These are phyloP conservation scores for Rubia occidens DNA, from an alignment of 305 asterid species.

Conservation along the genomic window DNA sequence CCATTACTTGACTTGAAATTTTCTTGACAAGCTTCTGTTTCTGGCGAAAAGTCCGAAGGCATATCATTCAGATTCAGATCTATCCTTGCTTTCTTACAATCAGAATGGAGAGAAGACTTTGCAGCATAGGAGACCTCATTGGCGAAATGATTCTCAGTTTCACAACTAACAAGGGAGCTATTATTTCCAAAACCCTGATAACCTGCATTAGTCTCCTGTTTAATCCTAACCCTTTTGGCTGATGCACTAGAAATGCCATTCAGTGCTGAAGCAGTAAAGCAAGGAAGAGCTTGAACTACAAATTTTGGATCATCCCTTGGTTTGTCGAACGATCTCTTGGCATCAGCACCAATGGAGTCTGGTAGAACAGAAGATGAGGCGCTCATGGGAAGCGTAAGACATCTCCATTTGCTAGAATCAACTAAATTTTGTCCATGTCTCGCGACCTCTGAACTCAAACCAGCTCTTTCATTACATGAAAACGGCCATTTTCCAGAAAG, in stretches of 20 bases:
- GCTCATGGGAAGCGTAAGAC: constrained; percentile 4
- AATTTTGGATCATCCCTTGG: constrained; percentile 12
- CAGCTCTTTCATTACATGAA: constrained; percentile 15
- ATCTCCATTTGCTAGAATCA: not conserved
- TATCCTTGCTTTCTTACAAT: constrained; percentile 17
- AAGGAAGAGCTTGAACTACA: constrained; percentile 30
- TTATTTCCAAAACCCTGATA: constrained; percentile 15
- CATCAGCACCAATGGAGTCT: constrained; percentile 9
- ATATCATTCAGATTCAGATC: constrained; percentile 36
- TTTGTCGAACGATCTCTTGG: constrained; percentile 11
- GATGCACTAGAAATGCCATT: constrained; percentile 15
- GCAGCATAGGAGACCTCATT: constrained; percentile 10
- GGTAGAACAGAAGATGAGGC: not conserved
- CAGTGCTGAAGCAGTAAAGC: constrained; percentile 14
- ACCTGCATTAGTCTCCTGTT: constrained; percentile 11
- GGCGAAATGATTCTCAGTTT: constrained; percentile 13
- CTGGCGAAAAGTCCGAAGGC: constrained; percentile 29
- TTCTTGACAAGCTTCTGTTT: constrained; percentile 17
- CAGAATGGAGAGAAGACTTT: constrained; percentile 21
- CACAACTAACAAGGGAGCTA: constrained; percentile 15
- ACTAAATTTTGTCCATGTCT: constrained; percentile 7
- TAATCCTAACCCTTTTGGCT: constrained; percentile 1
- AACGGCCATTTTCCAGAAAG: not conserved
- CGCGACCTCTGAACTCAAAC: constrained; percentile 11
- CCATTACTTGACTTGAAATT: constrained; percentile 4